Evolutionary conservation across 352 stramenopile species (phyloP), one percentile per base, ranked within the genome.

Genomic region (Poterioochromonas sp.): DNA sequence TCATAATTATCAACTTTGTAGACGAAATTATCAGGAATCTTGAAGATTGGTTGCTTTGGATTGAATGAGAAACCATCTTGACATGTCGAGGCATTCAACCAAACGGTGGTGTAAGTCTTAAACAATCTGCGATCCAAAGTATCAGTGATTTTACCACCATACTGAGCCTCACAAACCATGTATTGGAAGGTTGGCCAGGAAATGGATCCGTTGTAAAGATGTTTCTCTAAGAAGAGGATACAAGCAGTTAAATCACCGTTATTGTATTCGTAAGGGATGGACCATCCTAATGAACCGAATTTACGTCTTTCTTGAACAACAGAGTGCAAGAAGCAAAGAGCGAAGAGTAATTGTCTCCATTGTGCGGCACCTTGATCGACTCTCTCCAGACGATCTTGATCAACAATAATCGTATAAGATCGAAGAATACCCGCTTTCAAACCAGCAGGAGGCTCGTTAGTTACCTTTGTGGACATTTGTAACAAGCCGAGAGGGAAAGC

Each of bases 381-480:
- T 71, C 93, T 87, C 83, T 98, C 94, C 26, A 98, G 85, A 51
- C 96, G 95, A 84, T 99, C 95, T 85, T 98, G 94, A 84, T 98
- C 94, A n/a, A 98, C 94, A 88, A 98, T 98, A 51, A 98, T 92
- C 22, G 93, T 98, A 87, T 97, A 98, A 40, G 91, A 97, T 2
- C 94, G 91, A 51, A 98, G 81, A 40, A 98, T 81, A 35, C 93
- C 94, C 0, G 95, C 94, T 29, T 94, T 91, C 18, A 98, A 83
- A 18, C 95, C 95, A 78, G 96, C 89, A 2, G 95, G 95, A 47
- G 94, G 94, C 76, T 98, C 94, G 79, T 99, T 98, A 3, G 95
- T 98, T 35, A 99, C 94, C 82, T 98, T 99, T 41, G 93, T 98
- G 54, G 91, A 97, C 94, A 98, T 98, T 83, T 99, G 95, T 62